A percentile compares a stretch with the other conserved stretches of the same genome.
These are phyloP conservation scores for Trichosanthes cucumerina DNA, from an alignment of 306 rosid species.

Conservation along the genomic window DNA sequence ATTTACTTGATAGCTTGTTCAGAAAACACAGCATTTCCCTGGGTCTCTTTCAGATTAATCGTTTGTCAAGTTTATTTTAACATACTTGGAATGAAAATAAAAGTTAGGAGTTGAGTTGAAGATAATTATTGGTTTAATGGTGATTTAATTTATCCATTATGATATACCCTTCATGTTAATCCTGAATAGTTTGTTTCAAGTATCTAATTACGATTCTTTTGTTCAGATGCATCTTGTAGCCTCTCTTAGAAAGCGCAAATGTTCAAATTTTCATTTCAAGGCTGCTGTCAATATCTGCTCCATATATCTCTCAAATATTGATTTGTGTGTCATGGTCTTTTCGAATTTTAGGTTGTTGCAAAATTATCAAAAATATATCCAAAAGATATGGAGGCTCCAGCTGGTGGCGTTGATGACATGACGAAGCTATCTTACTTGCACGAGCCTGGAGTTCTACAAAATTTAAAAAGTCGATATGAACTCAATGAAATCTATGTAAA, in stretches of 20 bases:
- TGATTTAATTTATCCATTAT: not conserved
- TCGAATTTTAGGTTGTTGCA: constrained; percentile 41
- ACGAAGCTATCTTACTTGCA: constrained; percentile 93
- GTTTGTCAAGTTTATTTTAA: not conserved
- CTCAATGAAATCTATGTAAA: constrained; percentile 93
- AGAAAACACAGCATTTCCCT: not conserved
- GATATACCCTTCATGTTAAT: not conserved
- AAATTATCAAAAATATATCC: constrained; percentile 66
- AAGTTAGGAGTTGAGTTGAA: not conserved
- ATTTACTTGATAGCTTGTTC: not conserved
- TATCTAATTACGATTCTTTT: not conserved
- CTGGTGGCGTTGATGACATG: constrained; percentile 99
- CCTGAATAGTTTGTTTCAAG: not conserved
- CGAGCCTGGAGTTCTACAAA: constrained; percentile 95
- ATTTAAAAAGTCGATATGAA: constrained; percentile 81
- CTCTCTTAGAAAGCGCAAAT: not conserved
- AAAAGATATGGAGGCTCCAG: constrained; percentile 84
- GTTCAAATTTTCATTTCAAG: not conserved
- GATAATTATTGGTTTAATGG: not conserved
- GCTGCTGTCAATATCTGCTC: not conserved
- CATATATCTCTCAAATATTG: not conserved
- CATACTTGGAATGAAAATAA: not conserved
- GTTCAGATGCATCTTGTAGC: not conserved
- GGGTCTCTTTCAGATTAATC: not conserved
- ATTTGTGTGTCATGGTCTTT: constrained; percentile 14